Evolutionary conservation across 1,284 basidiomycete genomes (phyloP).

Genomic region (Apiotrichum akiyoshidainum): DNA sequence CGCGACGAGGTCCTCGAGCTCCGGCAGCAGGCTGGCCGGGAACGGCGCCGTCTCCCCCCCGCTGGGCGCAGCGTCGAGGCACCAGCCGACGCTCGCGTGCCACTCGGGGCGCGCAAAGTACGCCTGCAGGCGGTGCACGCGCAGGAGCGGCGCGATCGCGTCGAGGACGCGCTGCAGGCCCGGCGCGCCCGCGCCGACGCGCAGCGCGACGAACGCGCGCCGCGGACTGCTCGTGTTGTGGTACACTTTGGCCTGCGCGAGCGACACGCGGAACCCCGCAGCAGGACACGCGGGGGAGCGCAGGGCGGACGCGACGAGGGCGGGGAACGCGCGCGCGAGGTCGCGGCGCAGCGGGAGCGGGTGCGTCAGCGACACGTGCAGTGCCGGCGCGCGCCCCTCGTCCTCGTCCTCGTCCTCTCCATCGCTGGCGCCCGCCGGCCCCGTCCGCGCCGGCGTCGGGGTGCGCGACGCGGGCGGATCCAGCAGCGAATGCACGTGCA

Average conservation of each 20-base stretch:
- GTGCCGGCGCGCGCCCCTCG: not conserved
- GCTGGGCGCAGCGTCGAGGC: conserved; percentile 10
- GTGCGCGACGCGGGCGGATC: conserved; percentile 3
- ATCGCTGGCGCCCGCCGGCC: too few relatives aligned
- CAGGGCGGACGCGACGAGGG: not conserved
- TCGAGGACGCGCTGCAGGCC: conserved; percentile 31
- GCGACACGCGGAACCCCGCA: conserved; percentile 24
- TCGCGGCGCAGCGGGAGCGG: conserved; percentile 42
- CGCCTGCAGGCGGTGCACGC: conserved; percentile 33
- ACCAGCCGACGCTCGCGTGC: conserved; percentile 49
- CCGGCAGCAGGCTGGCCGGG: not conserved
- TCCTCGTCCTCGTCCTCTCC: not conserved
- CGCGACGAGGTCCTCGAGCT: conserved; percentile 9
- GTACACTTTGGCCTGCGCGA: conserved; percentile 32
- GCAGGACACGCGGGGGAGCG: too few relatives aligned
- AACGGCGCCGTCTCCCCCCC: conserved; percentile 1
- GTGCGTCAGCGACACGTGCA: conserved; percentile 49
- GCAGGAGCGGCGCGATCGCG: conserved; percentile 34
- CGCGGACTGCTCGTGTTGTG: conserved; percentile 28
- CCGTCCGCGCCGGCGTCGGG: not conserved
- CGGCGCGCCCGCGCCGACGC: conserved; percentile 40
- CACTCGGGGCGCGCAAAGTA: conserved; percentile 47
- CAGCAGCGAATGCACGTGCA: conserved; percentile 26
- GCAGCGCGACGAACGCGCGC: conserved; percentile 45
- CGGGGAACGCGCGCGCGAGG: not conserved